Evolutionary conservation across 306 rosid genomes (phyloP).

Genomic region (Pterocarpus santalinus): DNA sequence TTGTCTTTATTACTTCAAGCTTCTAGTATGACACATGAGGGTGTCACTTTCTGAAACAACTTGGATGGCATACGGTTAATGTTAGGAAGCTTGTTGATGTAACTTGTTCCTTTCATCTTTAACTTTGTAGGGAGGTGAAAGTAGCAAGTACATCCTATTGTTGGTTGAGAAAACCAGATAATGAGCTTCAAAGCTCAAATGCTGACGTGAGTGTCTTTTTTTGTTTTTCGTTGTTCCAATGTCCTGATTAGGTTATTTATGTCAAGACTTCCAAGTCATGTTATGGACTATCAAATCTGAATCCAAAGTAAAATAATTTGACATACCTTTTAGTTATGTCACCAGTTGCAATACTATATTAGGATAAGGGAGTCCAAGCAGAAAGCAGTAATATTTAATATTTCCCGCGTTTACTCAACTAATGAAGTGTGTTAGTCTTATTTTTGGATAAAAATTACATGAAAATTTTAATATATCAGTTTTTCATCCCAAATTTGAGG

Average conservation of each 20-base stretch:
- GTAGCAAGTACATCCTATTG: background rate
- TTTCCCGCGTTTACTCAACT: background rate
- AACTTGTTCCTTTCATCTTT: background rate
- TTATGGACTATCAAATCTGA: too few species aligned
- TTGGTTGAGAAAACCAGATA: background rate
- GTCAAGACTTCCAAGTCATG: background rate
- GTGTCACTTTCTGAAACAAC: conserved; percentile 31
- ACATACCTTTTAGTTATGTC: too few species aligned
- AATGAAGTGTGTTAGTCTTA: background rate
- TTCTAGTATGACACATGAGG: too few species aligned
- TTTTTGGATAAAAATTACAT: too few species aligned
- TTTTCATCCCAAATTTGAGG: too few species aligned
- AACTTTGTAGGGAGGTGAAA: conserved; percentile 13
- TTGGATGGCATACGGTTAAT: conserved; percentile 16
- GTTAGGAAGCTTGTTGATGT: conserved; percentile 27
- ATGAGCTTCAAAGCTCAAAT: conserved; percentile 21
- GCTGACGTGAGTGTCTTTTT: background rate
- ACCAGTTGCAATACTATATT: too few species aligned
- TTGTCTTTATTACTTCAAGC: background rate
- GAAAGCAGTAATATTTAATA: too few species aligned
- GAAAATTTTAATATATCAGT: too few species aligned
- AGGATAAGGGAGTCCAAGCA: too few species aligned
- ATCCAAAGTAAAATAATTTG: too few species aligned
- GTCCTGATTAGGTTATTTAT: conserved; percentile 7
- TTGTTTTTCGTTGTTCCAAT: background rate